Percentiles rank a stretch among this genome's conserved stretches.
These are phyloP conservation scores for Aspergillus sp. DNA, from an alignment of 2,329 filamentous ascomycete species.

Conservation along the genomic window DNA sequence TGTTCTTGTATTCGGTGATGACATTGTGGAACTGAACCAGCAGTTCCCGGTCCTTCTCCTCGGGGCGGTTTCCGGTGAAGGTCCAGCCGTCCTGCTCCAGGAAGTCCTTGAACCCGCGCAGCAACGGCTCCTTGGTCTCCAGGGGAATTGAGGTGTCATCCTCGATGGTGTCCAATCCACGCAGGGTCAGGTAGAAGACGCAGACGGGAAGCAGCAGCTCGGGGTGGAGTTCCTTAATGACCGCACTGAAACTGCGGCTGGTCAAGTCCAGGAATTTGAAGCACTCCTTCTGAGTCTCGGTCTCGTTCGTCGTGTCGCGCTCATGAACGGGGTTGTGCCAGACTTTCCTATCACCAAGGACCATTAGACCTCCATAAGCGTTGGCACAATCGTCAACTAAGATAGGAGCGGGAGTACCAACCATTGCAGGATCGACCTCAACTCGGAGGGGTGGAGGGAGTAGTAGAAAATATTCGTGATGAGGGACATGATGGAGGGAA, in stretches of 20 bases:
- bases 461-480: slow-evolving; percentile 64
- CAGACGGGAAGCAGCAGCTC: slow-evolving; percentile 87
- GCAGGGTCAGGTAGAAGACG: slow-evolving; percentile 89
- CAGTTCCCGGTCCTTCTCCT: slow-evolving; percentile 92
- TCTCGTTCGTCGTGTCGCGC: slow-evolving; percentile 74
- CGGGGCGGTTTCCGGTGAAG: slow-evolving; percentile 77
- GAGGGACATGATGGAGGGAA: slow-evolving; percentile 32
- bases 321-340: slow-evolving; percentile 94
- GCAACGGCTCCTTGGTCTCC: slow-evolving; percentile 77
- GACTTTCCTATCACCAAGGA: slow-evolving; percentile 67
- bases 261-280: slow-evolving; percentile 84
- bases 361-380: slow-evolving; percentile 5
- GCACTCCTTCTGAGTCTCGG: slow-evolving; percentile 72
- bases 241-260: slow-evolving; percentile 86
- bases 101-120: slow-evolving; percentile 77
- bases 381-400: slow-evolving; percentile 11
- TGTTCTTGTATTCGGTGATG: slow-evolving; percentile 79
- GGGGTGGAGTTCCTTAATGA: slow-evolving; percentile 93
- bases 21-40: slow-evolving; percentile 90
- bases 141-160: slow-evolving; percentile 93
- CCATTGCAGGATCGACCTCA: slow-evolving; percentile 88
- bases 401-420: slow-evolving; percentile 44
- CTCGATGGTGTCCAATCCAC: slow-evolving; percentile 95
- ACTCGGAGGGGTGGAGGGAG: slow-evolving; percentile 70
- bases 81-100: slow-evolving; percentile 87